These are phyloP conservation scores for Camellia japonica DNA, from an alignment of 148 eudicot species.

Conservation along the genomic window DNA sequence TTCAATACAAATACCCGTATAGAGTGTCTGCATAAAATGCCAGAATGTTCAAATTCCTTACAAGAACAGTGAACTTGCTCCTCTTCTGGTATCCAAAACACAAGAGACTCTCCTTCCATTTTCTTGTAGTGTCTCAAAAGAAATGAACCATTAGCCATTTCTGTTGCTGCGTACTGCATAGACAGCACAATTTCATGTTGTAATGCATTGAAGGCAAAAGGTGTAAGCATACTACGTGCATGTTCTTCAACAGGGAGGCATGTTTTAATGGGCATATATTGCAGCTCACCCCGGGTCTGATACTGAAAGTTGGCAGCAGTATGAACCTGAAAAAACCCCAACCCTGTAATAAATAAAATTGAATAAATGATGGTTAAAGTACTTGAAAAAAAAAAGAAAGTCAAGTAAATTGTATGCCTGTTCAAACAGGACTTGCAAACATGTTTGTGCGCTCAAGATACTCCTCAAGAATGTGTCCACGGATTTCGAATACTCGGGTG, in stretches of 20 bases:
- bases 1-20: slow-evolving; percentile 49
- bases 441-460: slow-evolving; percentile 47
- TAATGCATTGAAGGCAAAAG: slow-evolving; percentile 49
- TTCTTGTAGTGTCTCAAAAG: slow-evolving; percentile 60
- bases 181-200: slow-evolving; percentile 52
- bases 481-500: slow-evolving; percentile 39
- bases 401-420: slow-evolving; percentile 40
- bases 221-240: slow-evolving; percentile 50
- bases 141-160: slow-evolving; percentile 57
- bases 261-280: slow-evolving; percentile 44
- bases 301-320: slow-evolving; percentile 27
- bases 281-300: slow-evolving; percentile 29
- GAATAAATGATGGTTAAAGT: background rate
- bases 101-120: slow-evolving; percentile 52
- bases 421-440: slow-evolving; percentile 55
- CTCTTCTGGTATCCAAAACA: slow-evolving; percentile 61
- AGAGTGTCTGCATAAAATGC: slow-evolving; percentile 64
- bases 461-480: slow-evolving; percentile 45
- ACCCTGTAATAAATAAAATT: background rate
- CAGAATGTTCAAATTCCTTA: slow-evolving; percentile 65
- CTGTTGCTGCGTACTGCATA: slow-evolving; percentile 53
- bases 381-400: background rate
- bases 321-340: slow-evolving; percentile 35
- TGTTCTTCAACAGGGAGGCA: slow-evolving; percentile 69
- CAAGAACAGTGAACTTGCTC: slow-evolving; percentile 72